Percentiles rank a stretch among this genome's conserved stretches.
Conservation (phyloP, 805 yeast genomes). For the Candida insectalens region DNA sequence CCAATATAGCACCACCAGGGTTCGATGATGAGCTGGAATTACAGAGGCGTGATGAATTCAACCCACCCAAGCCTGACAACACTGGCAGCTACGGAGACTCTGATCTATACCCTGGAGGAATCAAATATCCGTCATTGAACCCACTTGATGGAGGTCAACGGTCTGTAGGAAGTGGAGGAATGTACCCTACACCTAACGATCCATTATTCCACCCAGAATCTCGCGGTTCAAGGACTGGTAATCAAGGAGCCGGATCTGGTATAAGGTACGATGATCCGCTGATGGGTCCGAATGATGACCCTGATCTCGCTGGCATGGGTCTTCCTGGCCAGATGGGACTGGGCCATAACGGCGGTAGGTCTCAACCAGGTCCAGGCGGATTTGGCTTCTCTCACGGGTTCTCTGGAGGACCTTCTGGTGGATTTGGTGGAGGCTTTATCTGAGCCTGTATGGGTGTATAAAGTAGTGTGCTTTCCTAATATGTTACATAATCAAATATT, state of each 20-base stretch:
- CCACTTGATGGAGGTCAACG: conserved; percentile 27
- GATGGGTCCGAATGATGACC: conserved; percentile 26
- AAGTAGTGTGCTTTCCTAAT: not conserved
- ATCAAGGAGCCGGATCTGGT: conserved; percentile 30
- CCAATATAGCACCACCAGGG: conserved; percentile 33
- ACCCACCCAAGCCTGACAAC: conserved; percentile 9
- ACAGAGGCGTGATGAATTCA: conserved; percentile 6
- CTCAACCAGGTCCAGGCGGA: conserved; percentile 6
- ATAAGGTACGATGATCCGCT: conserved; percentile 45
- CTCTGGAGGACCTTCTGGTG: conserved; percentile 4
- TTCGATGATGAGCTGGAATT: conserved; percentile 44
- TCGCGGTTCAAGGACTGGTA: conserved; percentile 2
- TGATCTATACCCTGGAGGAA: conserved; percentile 39
- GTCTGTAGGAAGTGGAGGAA: conserved; percentile 31
- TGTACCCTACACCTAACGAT: conserved; percentile 43
- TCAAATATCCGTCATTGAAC: conserved; percentile 30
- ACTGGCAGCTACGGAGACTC: conserved; percentile 33
- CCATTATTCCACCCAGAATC: conserved; percentile 33
- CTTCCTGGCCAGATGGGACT: conserved; percentile 31
- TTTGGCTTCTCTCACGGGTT: not conserved
- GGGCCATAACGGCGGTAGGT: conserved; percentile 1
- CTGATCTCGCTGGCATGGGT: conserved; percentile 35
- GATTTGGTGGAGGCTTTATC: conserved; percentile 6
- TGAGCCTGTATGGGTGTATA: too few relatives aligned
- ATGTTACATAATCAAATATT: not conserved